Base-by-base conservation (phyloP, 2,329 filamentous ascomycete species). In the Trichoderma brevicompactum region DNA sequence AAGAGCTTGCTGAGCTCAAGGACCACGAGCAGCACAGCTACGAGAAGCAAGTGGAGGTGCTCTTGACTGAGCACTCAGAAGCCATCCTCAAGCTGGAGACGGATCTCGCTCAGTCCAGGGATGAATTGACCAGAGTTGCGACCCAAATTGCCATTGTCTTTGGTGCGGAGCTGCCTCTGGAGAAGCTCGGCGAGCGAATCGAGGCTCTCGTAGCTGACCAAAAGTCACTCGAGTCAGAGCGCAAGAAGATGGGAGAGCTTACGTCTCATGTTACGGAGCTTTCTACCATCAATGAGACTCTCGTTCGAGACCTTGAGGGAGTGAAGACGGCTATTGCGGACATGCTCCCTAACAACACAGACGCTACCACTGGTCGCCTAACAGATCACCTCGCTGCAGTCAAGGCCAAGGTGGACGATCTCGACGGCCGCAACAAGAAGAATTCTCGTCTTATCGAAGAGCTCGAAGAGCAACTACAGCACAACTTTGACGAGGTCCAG, bases 401-500 rank as follows among this genome's bases (percentile, higher is more conserved):
- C 69, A 88, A 88, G 77, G 87, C 87, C 75, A 88, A 87, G 74
- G 87, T 90, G 77, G 72, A 74, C 7, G 86, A 89, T 49, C 78
- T 90, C 23, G 85, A 89, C 71, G 81, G 77, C 48, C 84, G 84
- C 79, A 96, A 96, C 82, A 89, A 92, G 81, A 97, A 96, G 84
- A 96, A 95, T 77, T 91, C 92, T 48, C 88, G 92, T 23, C 83
- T 99, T 12, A 92, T 99, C 8, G 92, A 98, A 76, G 94, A 99
- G 79, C 88, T 99, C 5, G 95, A 99, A 78, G 94, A 98, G 72
- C 95, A 99, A 77, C 87, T 99, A 62, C 94, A 94, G 74, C 92
- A 86, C 75, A 97, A 95, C 79, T 99, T 93, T 78, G 95, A 99
- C 74, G 92, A 97, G 75, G 93, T 94, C 67, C 92, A 97, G 74